A percentile compares a stretch with the other conserved stretches of the same genome.
phyloP scores from a whole-genome alignment of 768 basidiomycete genomes.

The Collybia mongolica region DNA sequence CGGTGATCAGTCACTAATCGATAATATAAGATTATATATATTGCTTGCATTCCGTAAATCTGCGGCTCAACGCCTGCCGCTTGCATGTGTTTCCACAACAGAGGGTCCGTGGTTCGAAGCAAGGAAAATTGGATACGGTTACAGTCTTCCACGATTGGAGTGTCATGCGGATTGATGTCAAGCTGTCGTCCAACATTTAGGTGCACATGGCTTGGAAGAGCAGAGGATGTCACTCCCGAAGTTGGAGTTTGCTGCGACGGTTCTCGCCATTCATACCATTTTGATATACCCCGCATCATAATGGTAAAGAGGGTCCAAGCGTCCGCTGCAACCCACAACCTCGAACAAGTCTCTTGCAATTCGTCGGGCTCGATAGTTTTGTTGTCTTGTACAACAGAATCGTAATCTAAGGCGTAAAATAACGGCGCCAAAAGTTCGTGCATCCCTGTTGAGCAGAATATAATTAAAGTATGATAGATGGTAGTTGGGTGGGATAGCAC shows the following conservation, averaged over 20 bases:
- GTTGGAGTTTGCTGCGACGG: conserved; percentile 18
- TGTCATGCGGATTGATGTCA: conserved; percentile 62
- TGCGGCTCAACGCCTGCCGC: conserved; percentile 89
- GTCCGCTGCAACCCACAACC: conserved; percentile 78
- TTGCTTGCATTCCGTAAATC: conserved; percentile 88
- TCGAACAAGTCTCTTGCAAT: conserved; percentile 62
- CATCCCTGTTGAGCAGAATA: conserved; percentile 62
- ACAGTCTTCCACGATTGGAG: conserved; percentile 86
- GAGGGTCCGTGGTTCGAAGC: conserved; percentile 77
- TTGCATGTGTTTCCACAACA: conserved; percentile 74
- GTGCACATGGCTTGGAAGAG: conserved; percentile 43
- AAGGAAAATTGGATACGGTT: conserved; percentile 74
- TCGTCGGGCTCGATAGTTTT: conserved; percentile 24
- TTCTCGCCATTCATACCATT: conserved; percentile 78
- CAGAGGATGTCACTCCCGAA: conserved; percentile 18
- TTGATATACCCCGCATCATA: conserved; percentile 77
- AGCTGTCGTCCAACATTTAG: conserved; percentile 41
- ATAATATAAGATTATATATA: conserved; percentile 1
- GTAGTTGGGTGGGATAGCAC: conserved; percentile 19
- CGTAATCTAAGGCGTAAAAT: conserved; percentile 80
- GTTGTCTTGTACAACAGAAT: conserved; percentile 56
- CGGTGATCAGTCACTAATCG: too few relatives aligned
- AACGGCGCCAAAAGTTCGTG: conserved; percentile 92
- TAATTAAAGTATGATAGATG: conserved; percentile 1
- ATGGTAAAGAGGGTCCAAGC: conserved; percentile 79